Conservation (phyloP, 768 basidiomycete genomes). For the Boletellus emodensis region DNA sequence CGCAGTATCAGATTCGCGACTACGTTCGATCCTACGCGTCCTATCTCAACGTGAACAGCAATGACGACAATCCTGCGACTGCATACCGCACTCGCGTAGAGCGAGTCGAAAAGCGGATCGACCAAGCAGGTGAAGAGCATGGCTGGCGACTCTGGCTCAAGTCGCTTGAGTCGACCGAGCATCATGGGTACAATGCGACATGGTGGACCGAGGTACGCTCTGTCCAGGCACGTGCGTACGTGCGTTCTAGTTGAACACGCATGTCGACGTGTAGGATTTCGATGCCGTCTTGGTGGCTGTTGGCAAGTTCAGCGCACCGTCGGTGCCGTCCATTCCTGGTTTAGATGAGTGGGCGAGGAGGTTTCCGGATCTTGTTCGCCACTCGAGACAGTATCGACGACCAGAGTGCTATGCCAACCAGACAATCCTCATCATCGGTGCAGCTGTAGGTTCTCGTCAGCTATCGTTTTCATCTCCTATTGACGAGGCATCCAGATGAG, state of each 20-base stretch:
- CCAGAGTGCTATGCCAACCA: constrained; percentile 36
- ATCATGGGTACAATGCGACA: constrained; percentile 26
- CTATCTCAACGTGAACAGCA: constrained; percentile 38
- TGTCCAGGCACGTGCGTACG: no score
- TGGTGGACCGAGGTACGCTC: constrained; percentile 23
- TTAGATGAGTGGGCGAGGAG: constrained; percentile 11
- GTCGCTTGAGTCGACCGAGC: constrained; percentile 21
- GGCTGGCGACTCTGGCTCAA: constrained; percentile 38
- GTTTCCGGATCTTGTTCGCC: constrained; percentile 34
- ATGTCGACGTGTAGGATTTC: constrained; percentile 4
- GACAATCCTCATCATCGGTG: constrained; percentile 42
- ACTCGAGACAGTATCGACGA: constrained; percentile 41
- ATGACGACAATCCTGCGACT: constrained; percentile 37
- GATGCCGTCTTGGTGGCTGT: constrained; percentile 14
- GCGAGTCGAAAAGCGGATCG: constrained; percentile 36
- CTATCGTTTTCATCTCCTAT: not conserved
- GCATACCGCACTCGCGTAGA: constrained; percentile 50
- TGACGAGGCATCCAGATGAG: not conserved
- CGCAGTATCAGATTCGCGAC: constrained; percentile 32
- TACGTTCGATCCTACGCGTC: constrained; percentile 43
- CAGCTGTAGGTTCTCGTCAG: constrained; percentile 1
- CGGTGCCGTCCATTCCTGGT: constrained; percentile 13
- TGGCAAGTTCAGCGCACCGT: constrained; percentile 12
- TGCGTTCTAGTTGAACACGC: not conserved
- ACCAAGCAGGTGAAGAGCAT: constrained; percentile 26